Evolutionary conservation across 352 stramenopile species (phyloP), one percentile per base, ranked within the genome.

Genomic region (Thraustochytrium sp.): DNA sequence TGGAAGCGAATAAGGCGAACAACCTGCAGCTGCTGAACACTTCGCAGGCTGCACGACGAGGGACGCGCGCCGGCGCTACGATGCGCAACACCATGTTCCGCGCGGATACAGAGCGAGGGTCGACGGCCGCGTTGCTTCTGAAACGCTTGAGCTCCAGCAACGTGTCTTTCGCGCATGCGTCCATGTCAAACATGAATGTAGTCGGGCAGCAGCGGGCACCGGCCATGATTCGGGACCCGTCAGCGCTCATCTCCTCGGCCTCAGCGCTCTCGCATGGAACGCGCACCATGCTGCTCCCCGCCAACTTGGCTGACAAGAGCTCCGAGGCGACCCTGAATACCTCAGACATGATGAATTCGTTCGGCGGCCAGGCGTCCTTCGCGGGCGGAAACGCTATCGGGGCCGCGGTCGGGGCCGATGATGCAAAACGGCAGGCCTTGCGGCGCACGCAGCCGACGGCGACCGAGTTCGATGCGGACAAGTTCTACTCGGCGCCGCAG

Each of bases 1-100:
- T 80, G 5, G 68, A 80, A 23, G 31, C 68, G 16, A 62, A 16
- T 23, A 77, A 77, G 31, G 65, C 49, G 26, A 75, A 23, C n/a
- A 37, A 77, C 40, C 21, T 72, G 40, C 59, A 72, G 40, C 42
- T 72, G 59, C 34, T 44, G n/a, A n/a, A n/a, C n/a, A n/a, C n/a
- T n/a, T n/a, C n/a, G n/a, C n/a, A n/a, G n/a, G n/a, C n/a, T n/a
- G n/a, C n/a, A n/a, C n/a, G n/a, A n/a, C n/a, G n/a, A n/a, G n/a
- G n/a, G n/a, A n/a, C n/a, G n/a, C n/a, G n/a, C n/a, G n/a, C n/a
- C n/a, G n/a, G n/a, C n/a, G n/a, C n/a, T n/a, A n/a, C n/a, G n/a
- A n/a, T 29, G 42, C 59, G 59, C 59, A 26, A 21, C 59, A 72
- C 59, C 34, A 72, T 2, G 31, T 63, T 55, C 48, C 18, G 48